Conservation (phyloP, 2,329 filamentous ascomycete genomes). For the Colletotrichum sp. region DNA sequence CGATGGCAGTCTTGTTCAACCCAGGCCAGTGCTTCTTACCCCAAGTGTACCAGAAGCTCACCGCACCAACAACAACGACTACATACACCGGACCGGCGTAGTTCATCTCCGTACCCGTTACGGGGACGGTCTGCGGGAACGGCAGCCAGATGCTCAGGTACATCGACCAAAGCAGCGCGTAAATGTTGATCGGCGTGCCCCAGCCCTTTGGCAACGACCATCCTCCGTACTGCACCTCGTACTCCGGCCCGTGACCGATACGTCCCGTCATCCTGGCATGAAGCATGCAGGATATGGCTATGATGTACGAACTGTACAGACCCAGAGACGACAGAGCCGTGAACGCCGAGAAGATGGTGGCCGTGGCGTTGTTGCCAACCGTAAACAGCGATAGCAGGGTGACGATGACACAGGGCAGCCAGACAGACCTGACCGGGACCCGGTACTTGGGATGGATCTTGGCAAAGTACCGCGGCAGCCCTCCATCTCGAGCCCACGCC, state of each 20-base stretch:
- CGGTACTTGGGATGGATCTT: constrained; percentile 10
- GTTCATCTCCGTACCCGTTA: constrained; percentile 17
- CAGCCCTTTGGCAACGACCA: constrained; percentile 11
- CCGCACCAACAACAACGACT: not conserved
- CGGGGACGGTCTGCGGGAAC: constrained; percentile 14
- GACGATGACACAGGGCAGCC: constrained; percentile 16
- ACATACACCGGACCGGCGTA: constrained; percentile 14
- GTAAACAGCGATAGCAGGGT: constrained; percentile 11
- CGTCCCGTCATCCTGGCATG: constrained; percentile 9
- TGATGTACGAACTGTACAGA: constrained; percentile 18
- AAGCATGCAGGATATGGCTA: constrained; percentile 17
- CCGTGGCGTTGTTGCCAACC: constrained; percentile 14
- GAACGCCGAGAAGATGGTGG: constrained; percentile 17
- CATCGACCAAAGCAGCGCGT: constrained; percentile 14
- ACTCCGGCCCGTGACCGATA: constrained; percentile 1
- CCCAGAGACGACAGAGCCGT: constrained; percentile 13
- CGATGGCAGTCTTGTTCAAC: constrained; percentile 11
- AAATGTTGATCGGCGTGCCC: constrained; percentile 7
- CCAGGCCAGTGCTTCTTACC: constrained; percentile 17
- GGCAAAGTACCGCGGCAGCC: constrained; percentile 15
- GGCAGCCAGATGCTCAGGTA: constrained; percentile 12
- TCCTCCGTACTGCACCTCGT: constrained; percentile 7
- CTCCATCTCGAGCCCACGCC: constrained; percentile 16
- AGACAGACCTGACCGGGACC: constrained; percentile 10
- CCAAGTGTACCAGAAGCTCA: constrained; percentile 13